Evolutionary conservation across 768 basidiomycete species (phyloP).

Genomic region (Tylopilus cervinicoccineus): DNA sequence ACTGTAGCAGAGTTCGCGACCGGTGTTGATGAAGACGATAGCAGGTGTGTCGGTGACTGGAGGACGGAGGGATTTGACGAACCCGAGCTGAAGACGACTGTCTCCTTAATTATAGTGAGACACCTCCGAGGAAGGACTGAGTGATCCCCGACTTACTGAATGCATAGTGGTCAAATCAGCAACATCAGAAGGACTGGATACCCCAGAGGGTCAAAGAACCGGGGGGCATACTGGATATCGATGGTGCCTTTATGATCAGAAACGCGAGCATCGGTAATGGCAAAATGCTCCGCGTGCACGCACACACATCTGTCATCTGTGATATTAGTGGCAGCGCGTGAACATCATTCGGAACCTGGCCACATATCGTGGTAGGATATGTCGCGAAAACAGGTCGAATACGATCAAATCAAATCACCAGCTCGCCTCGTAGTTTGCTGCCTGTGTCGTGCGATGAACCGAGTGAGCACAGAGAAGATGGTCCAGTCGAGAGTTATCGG

Average conservation of each 20-base stretch:
- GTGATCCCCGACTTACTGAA: background rate
- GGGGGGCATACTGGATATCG: background rate
- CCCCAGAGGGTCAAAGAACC: background rate
- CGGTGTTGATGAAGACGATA: background rate
- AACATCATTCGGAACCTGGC: background rate
- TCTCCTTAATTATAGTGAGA: background rate
- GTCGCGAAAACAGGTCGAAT: background rate
- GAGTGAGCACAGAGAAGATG: too few relatives aligned
- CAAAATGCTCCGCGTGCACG: slow-evolving; percentile 6
- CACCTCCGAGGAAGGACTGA: background rate
- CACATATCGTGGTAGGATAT: background rate
- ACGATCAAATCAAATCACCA: background rate
- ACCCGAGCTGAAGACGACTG: background rate
- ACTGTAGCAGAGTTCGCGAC: background rate
- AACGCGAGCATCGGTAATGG: slow-evolving; percentile 3
- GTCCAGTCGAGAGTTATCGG: background rate
- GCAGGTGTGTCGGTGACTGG: background rate
- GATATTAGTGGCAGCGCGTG: slow-evolving; percentile 9
- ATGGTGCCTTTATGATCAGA: slow-evolving; percentile 7
- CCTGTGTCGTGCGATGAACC: too few relatives aligned
- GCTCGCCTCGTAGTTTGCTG: background rate
- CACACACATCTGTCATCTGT: background rate
- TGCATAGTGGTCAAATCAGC: background rate
- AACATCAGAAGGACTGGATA: background rate
- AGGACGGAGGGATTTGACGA: background rate